Evolutionary conservation across 441 rosid species (phyloP).

Genomic region (Dalechampia spathulata): DNA sequence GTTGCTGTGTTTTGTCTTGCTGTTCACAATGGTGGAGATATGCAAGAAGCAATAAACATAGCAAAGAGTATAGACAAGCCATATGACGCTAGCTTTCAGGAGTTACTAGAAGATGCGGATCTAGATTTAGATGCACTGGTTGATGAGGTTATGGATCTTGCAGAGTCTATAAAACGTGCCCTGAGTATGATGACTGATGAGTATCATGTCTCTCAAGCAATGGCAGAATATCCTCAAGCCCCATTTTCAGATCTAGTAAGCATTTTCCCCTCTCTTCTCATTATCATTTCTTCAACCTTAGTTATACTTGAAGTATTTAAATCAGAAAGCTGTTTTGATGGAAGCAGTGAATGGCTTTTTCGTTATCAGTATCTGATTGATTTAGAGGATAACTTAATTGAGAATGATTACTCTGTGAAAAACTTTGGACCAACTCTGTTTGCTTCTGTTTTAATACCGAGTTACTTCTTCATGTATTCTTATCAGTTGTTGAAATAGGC

Average conservation of each 20-base stretch:
- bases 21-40: conserved; percentile 26
- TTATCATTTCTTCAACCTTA: background rate
- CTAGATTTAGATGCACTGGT: conserved; percentile 25
- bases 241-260: conserved; percentile 74
- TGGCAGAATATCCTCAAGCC: conserved; percentile 76
- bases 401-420: background rate
- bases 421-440: background rate
- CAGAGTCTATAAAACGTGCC: conserved; percentile 36
- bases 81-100: conserved; percentile 40
- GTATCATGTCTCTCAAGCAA: conserved; percentile 63
- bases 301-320: too few species aligned
- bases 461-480: background rate
- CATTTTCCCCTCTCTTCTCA: background rate
- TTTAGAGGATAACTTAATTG: background rate
- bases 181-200: conserved; percentile 53
- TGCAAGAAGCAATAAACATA: conserved; percentile 53
- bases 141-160: conserved; percentile 60
- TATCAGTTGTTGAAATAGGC: too few species aligned
- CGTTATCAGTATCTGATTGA: background rate
- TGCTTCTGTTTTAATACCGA: too few species aligned
- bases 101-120: conserved; percentile 39
- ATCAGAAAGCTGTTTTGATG: too few species aligned
- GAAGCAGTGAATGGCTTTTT: background rate
- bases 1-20: conserved; percentile 25
- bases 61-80: conserved; percentile 42